Conservation (phyloP, 768 basidiomycete species). For the Psilocybe sp. region DNA sequence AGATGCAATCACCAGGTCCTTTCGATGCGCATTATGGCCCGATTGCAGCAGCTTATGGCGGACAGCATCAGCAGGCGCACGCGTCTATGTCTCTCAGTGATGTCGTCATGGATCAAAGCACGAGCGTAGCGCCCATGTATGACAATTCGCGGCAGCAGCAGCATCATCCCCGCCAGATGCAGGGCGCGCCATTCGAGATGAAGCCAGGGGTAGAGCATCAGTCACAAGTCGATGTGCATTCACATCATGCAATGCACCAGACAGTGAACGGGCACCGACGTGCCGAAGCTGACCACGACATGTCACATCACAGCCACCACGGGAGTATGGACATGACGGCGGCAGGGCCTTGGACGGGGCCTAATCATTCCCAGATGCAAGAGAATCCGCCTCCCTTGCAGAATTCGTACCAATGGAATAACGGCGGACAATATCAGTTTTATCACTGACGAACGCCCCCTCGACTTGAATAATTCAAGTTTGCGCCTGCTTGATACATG, state of each 20-base stretch:
- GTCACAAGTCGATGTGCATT: slow-evolving; percentile 14
- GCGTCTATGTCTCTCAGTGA: slow-evolving; percentile 7
- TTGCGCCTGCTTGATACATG: no score
- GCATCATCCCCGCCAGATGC: slow-evolving; percentile 18
- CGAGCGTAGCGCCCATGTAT: slow-evolving; percentile 10
- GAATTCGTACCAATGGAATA: slow-evolving; percentile 10
- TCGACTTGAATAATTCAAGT: not conserved
- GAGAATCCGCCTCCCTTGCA: slow-evolving; percentile 3
- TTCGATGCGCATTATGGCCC: slow-evolving; percentile 10
- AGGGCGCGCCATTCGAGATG: slow-evolving; percentile 23
- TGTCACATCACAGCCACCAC: slow-evolving; percentile 5
- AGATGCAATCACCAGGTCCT: slow-evolving; percentile 12
- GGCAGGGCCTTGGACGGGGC: slow-evolving; percentile 2
- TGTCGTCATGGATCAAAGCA: slow-evolving; percentile 15
- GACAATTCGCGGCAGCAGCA: slow-evolving; percentile 18
- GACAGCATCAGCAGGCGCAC: slow-evolving; percentile 7
- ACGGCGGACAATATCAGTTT: slow-evolving; percentile 10
- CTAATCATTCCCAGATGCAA: slow-evolving; percentile 5
- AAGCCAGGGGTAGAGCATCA: slow-evolving; percentile 24
- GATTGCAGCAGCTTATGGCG: not conserved
- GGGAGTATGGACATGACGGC: slow-evolving; percentile 7
- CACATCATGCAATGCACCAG: slow-evolving; percentile 15
- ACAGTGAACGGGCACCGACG: slow-evolving; percentile 6
- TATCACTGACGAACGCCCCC: slow-evolving; percentile 3
- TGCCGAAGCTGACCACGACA: slow-evolving; percentile 6